A percentile compares a stretch with the other conserved stretches of the same genome.
Evolutionary conservation across 208 protist genomes (phyloP).

Genomic region (Zelonia costaricensis): DNA sequence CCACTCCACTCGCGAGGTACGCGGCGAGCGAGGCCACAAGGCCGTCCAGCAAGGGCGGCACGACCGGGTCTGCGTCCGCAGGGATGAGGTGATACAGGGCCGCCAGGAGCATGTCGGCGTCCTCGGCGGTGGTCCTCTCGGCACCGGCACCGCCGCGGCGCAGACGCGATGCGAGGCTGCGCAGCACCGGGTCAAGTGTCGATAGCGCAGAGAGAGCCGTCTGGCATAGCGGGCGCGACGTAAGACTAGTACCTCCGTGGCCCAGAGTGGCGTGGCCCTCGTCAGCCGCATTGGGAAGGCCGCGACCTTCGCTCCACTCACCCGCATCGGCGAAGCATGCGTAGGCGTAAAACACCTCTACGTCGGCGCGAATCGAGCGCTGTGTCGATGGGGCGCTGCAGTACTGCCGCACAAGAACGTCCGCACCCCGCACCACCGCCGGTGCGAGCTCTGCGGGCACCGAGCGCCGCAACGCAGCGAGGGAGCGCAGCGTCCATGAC

Average conservation of each 20-base stretch:
- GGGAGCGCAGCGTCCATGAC: conserved; percentile 26
- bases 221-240: not conserved
- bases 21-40: not conserved
- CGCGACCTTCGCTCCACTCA: too few species aligned
- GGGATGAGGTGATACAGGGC: conserved; percentile 1
- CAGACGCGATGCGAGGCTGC: not conserved
- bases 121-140: not conserved
- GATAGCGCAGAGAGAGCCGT: too few species aligned
- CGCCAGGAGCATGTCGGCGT: conserved; percentile 6
- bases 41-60: conserved; percentile 1
- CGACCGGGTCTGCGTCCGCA: not conserved
- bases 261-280: too few species aligned
- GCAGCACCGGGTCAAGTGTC: not conserved
- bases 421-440: not conserved
- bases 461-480: not conserved
- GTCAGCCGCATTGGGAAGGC: too few species aligned
- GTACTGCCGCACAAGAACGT: conserved; percentile 12
- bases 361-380: conserved; percentile 15
- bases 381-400: not conserved
- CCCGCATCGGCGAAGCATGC: not conserved
- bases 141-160: not conserved
- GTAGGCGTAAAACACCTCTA: conserved; percentile 21
- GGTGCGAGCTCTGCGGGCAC: not conserved
- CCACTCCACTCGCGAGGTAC: not conserved
- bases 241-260: too few species aligned